These are phyloP conservation scores for Lyophyllum decastes DNA, from an alignment of 768 basidiomycete genomes.

Conservation along the genomic window DNA sequence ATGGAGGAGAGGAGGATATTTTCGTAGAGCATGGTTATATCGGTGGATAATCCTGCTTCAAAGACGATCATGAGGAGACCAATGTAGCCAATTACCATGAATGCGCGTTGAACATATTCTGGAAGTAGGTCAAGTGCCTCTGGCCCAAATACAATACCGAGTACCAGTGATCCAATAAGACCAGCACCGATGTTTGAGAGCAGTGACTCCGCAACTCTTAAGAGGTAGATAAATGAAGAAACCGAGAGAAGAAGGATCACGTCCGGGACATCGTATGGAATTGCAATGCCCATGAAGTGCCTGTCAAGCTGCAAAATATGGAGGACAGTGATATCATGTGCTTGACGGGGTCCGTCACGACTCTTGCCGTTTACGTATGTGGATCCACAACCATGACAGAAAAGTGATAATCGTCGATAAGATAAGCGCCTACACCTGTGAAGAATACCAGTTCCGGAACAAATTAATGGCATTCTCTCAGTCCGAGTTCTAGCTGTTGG, in stretches of 20 bases:
- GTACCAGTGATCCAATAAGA: slow-evolving; percentile 50
- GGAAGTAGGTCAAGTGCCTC: slow-evolving; percentile 49
- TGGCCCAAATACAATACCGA: slow-evolving; percentile 58
- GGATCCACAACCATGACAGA: too few relatives aligned
- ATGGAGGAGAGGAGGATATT: slow-evolving; percentile 48
- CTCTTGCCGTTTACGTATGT: too few relatives aligned
- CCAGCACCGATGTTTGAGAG: slow-evolving; percentile 46
- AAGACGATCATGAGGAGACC: slow-evolving; percentile 54
- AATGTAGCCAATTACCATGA: slow-evolving; percentile 45
- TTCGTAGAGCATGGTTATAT: slow-evolving; percentile 42
- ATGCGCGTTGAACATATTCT: slow-evolving; percentile 38
- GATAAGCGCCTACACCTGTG: too few relatives aligned
- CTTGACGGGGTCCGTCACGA: too few relatives aligned
- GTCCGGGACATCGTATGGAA: too few relatives aligned
- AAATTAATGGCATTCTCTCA: too few relatives aligned
- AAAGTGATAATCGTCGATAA: too few relatives aligned
- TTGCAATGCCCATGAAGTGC: too few relatives aligned
- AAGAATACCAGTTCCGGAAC: too few relatives aligned
- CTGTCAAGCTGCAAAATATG: too few relatives aligned
- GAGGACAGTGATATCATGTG: too few relatives aligned
- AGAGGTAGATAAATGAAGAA: slow-evolving; percentile 54
- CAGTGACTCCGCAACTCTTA: slow-evolving; percentile 47
- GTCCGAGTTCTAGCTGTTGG: too few relatives aligned
- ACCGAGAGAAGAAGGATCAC: slow-evolving; percentile 39
- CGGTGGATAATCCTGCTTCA: slow-evolving; percentile 60